Evolutionary conservation across 169 alveolate genomes (phyloP), one percentile per base, ranked within the genome.

Genomic region (Cyclospora cayetanensis): DNA sequence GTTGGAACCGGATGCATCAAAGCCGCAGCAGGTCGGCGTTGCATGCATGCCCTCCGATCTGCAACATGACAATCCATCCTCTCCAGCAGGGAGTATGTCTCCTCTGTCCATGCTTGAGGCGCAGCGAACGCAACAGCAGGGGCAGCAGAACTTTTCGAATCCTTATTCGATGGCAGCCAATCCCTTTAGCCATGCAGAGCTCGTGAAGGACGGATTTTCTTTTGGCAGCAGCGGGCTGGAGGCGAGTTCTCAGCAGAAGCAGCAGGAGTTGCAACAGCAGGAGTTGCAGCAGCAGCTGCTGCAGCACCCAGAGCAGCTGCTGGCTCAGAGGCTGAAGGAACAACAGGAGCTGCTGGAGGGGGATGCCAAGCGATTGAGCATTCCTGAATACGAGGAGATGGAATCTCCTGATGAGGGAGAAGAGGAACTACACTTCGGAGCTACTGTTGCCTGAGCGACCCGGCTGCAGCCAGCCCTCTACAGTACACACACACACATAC

Each of bases 261-360:
- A 46, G 60, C 60, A 46, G 60, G n/a, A n/a, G n/a, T n/a, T n/a
- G n/a, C 60, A 46, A 15, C 55, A 46, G 55, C 76, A 65, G 77
- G 43, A 65, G 77, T 42, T 29, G 77, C 77, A 65, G 77, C 37
- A n/a, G 41, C 77, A 27, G 41, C 41, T 29, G 77, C 77, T 29
- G 77, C 77, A n/a, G 77, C 77, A 65, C 41, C 41, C 25, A 27
- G 15, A 7, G 15, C 37, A 25, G 70, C 12, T 55, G 70, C 70
- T 55, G 70, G 35, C 20, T 7, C 70, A 4, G 77, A 9, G 25
- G 77, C 77, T 65, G 77, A 37, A 25, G 29, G 22, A 25, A 42
- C 77, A 25, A 42, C 77, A n/a, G 77, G 43, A 25, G 77, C 77
- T 20, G 37, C 41, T 65, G 77, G 15, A 46, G 25, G 60, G 60